Evolutionary conservation across 148 eudicot species (phyloP).

Genomic region (Chenopodium suecicum): DNA sequence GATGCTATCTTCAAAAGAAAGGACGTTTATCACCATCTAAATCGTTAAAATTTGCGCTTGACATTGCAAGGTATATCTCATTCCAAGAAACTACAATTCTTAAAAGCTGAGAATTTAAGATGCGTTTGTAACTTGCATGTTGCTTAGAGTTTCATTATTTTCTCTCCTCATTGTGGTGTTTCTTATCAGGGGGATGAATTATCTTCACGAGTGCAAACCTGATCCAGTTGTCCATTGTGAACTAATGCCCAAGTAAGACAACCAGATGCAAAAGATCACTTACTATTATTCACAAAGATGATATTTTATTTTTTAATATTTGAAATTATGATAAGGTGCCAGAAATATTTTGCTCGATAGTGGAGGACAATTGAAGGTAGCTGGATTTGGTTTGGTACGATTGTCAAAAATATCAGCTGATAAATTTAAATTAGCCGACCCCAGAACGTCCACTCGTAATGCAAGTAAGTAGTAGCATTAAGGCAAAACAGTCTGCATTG

Average conservation of each 20-base stretch:
- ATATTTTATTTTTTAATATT: conserved; percentile 53
- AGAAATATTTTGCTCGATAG: conserved; percentile 99
- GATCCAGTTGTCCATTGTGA: conserved; percentile 82
- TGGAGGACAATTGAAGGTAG: conserved; percentile 84
- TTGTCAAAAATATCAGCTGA: conserved; percentile 71
- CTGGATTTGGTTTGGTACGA: conserved; percentile 82
- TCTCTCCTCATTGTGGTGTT: conserved; percentile 18
- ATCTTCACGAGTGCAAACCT: conserved; percentile 94
- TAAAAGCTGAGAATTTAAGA: neutral
- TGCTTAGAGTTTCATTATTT: conserved; percentile 17
- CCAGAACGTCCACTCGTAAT: conserved; percentile 45
- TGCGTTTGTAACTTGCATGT: neutral
- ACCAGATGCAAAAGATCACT: conserved; percentile 47
- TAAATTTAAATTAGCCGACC: conserved; percentile 62
- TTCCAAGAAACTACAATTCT: neutral
- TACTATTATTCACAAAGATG: conserved; percentile 16
- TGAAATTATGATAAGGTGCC: conserved; percentile 96
- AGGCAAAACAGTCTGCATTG: neutral
- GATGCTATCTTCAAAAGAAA: conserved; percentile 79
- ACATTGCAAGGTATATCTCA: conserved; percentile 76
- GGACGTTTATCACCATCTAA: conserved; percentile 81
- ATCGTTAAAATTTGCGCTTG: conserved; percentile 85
- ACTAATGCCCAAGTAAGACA: conserved; percentile 92
- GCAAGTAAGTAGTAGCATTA: conserved; percentile 51
- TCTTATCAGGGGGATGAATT: conserved; percentile 85